These are phyloP conservation scores for Cryphonectria naterciae DNA, from an alignment of 2,329 filamentous ascomycete genomes.

Conservation along the genomic window DNA sequence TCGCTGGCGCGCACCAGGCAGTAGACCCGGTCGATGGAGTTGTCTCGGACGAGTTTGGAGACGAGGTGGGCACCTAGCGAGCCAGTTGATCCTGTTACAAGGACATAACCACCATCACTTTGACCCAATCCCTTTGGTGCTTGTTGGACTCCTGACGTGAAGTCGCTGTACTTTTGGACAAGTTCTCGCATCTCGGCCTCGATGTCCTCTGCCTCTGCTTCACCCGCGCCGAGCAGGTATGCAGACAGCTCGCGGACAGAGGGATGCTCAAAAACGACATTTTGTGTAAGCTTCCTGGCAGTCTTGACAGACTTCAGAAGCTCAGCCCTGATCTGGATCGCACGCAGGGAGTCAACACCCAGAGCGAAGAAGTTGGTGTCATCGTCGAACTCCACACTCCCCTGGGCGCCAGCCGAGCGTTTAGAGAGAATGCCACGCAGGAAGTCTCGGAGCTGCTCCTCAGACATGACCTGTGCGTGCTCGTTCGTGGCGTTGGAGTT, in stretches of 20 bases:
- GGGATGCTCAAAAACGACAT: conserved; percentile 62
- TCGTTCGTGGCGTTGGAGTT: conserved; percentile 33
- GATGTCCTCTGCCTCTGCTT: conserved; percentile 36
- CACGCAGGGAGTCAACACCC: conserved; percentile 46
- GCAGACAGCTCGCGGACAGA: conserved; percentile 50
- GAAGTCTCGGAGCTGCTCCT: conserved; percentile 18
- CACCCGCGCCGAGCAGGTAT: conserved; percentile 40
- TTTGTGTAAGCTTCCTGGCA: conserved; percentile 53
- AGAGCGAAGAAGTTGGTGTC: conserved; percentile 51
- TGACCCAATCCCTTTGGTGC: not conserved
- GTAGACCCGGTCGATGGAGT: conserved; percentile 57
- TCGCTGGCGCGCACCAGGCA: conserved; percentile 53
- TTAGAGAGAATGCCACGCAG: conserved; percentile 5
- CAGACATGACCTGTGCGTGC: conserved; percentile 24
- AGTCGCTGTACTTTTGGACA: conserved; percentile 47
- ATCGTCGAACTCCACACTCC: conserved; percentile 30
- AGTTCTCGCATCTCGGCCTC: conserved; percentile 43
- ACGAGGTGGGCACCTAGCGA: conserved; percentile 66
- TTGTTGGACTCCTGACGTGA: conserved; percentile 29
- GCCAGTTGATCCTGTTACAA: conserved; percentile 68
- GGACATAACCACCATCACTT: conserved; percentile 18
- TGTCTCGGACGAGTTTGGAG: conserved; percentile 60
- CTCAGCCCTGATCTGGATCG: conserved; percentile 57
- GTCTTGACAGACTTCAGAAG: conserved; percentile 50
- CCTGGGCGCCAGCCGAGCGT: not conserved